A percentile compares a stretch with the other conserved stretches of the same genome.
Evolutionary conservation across 768 basidiomycete genomes (phyloP).

Genomic region (Floccularia luteovirens): DNA sequence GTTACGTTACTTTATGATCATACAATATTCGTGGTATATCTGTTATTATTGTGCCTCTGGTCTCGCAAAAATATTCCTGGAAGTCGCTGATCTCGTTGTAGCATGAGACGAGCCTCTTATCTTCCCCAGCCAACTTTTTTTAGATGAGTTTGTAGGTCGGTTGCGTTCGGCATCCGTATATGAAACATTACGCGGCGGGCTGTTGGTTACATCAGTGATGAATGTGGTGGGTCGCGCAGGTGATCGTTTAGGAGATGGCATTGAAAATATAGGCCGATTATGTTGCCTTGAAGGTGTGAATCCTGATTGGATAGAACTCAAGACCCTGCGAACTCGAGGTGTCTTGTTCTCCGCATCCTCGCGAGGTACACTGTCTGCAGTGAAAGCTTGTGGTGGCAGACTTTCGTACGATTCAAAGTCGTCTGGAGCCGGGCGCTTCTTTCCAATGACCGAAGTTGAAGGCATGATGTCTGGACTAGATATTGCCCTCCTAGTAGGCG

Average conservation of each 20-base stretch:
- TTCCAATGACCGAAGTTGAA: constrained; percentile 41
- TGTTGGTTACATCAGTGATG: constrained; percentile 61
- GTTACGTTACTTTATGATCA: neutral
- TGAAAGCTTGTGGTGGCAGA: constrained; percentile 61
- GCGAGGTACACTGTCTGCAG: constrained; percentile 40
- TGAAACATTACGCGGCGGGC: constrained; percentile 31
- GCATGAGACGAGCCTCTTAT: constrained; percentile 38
- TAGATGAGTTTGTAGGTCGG: constrained; percentile 31
- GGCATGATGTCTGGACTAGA: constrained; percentile 18
- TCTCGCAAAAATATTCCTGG: neutral
- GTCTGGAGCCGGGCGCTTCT: constrained; percentile 72
- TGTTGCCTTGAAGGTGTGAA: constrained; percentile 67
- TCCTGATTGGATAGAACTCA: constrained; percentile 52
- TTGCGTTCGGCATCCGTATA: constrained; percentile 9
- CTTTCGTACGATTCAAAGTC: constrained; percentile 56
- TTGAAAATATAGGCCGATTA: constrained; percentile 27
- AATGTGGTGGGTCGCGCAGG: constrained; percentile 22
- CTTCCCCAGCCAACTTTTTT: constrained; percentile 67
- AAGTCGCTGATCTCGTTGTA: constrained; percentile 9
- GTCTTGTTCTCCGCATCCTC: constrained; percentile 35
- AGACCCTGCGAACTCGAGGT: constrained; percentile 54
- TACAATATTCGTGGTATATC: constrained; percentile 2
- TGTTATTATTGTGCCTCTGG: constrained; percentile 3
- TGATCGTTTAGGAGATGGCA: constrained; percentile 44
- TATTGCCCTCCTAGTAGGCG: constrained; percentile 33